Evolutionary conservation across 768 basidiomycete species (phyloP).

Genomic region (Russula virescens): DNA sequence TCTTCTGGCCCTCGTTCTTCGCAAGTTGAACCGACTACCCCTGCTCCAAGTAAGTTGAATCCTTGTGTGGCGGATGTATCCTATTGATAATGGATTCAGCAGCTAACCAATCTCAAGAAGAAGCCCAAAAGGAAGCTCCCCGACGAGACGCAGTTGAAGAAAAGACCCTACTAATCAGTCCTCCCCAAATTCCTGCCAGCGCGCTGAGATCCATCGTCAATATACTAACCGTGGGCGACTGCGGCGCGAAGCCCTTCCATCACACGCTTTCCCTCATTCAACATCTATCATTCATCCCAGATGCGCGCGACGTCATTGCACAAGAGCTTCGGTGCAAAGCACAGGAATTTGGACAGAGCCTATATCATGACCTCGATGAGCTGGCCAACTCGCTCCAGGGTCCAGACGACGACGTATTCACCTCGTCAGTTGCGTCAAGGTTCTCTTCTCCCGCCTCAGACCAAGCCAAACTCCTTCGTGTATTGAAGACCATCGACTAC

Average conservation of each 20-base stretch:
- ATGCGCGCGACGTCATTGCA: constrained; percentile 83
- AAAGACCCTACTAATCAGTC: constrained; percentile 54
- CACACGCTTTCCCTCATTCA: constrained; percentile 89
- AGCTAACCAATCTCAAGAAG: constrained; percentile 28
- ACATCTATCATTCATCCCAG: constrained; percentile 82
- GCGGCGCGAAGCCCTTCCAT: constrained; percentile 93
- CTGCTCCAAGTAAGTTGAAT: constrained; percentile 14
- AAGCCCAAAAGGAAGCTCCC: constrained; percentile 20
- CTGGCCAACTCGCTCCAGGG: constrained; percentile 59
- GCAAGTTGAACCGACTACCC: background rate
- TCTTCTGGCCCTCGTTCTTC: constrained; percentile 16
- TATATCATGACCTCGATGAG: constrained; percentile 73
- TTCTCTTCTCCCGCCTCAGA: constrained; percentile 92
- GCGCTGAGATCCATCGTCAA: constrained; percentile 93
- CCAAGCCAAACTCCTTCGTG: constrained; percentile 93
- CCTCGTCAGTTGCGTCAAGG: constrained; percentile 71
- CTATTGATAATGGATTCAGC: constrained; percentile 4
- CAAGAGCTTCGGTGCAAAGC: constrained; percentile 82
- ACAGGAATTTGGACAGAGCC: constrained; percentile 75
- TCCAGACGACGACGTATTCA: constrained; percentile 48
- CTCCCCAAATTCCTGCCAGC: constrained; percentile 79
- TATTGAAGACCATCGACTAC: constrained; percentile 96
- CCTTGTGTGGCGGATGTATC: background rate
- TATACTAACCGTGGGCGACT: constrained; percentile 95
- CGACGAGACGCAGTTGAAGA: constrained; percentile 30